These are phyloP conservation scores for Erythrobasidium hasegawianum DNA, from an alignment of 1,284 basidiomycete species.

Conservation along the genomic window DNA sequence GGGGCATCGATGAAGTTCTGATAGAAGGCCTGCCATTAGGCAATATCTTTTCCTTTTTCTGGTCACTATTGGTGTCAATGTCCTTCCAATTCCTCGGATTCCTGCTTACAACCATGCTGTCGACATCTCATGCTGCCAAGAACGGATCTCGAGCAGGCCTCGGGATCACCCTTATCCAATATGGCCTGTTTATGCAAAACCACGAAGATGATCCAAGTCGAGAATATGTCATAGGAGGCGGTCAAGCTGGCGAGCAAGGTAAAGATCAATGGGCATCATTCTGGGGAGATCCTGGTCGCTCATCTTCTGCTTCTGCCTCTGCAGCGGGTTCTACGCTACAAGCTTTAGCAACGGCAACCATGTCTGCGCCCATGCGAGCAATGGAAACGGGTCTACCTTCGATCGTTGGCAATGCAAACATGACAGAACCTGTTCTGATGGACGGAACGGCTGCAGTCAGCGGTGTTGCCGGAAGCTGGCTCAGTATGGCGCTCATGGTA, in stretches of 20 bases:
- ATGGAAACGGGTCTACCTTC: conserved; percentile 5
- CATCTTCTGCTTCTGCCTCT: neutral
- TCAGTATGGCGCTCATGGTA: conserved; percentile 33
- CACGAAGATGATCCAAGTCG: neutral
- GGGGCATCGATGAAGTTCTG: conserved; percentile 55
- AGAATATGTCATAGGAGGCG: conserved; percentile 2
- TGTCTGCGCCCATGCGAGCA: neutral
- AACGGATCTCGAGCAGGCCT: conserved; percentile 90
- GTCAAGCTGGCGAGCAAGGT: neutral
- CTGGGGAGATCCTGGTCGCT: conserved; percentile 16
- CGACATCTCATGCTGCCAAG: conserved; percentile 83
- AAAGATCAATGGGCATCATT: conserved; percentile 32
- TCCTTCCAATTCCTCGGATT: conserved; percentile 90
- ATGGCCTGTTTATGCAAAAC: conserved; percentile 33
- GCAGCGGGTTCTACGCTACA: conserved; percentile 1
- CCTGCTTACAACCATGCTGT: conserved; percentile 85
- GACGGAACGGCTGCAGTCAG: conserved; percentile 13
- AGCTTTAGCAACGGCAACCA: neutral
- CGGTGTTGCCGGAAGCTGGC: conserved; percentile 27
- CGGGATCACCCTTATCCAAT: conserved; percentile 85
- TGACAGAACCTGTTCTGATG: conserved; percentile 10
- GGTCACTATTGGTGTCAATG: conserved; percentile 80
- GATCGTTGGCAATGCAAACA: conserved; percentile 7
- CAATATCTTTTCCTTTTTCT: conserved; percentile 65
- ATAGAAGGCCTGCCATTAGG: conserved; percentile 58